A percentile compares a stretch with the other conserved stretches of the same genome.
phyloP scores from a whole-genome alignment of 768 basidiomycete genomes.

The Pholiota conissans region DNA sequence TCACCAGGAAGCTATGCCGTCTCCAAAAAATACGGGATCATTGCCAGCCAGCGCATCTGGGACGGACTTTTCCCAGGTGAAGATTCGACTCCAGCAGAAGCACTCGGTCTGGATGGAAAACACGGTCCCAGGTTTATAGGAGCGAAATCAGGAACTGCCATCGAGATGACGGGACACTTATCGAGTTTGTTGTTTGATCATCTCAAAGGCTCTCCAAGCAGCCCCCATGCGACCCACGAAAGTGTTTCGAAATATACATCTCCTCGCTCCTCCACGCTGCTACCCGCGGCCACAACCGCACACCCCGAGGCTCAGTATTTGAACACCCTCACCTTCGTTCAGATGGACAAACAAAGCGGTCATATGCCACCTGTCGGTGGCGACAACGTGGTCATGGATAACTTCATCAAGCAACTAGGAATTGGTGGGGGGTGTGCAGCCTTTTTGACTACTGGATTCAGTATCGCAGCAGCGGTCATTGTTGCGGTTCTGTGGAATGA shows the following conservation, averaged over 20 bases:
- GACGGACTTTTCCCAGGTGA: slow-evolving; percentile 7
- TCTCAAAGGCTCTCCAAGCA: background rate
- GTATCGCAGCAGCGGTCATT: background rate
- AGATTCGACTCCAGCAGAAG: background rate
- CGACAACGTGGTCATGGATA: background rate
- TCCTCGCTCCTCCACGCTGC: background rate
- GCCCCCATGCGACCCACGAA: background rate
- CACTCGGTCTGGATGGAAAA: slow-evolving; percentile 6
- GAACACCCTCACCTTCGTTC: background rate
- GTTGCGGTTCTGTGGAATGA: background rate
- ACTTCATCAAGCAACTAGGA: background rate
- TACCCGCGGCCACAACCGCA: background rate
- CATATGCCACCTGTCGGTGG: background rate
- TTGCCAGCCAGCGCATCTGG: slow-evolving; percentile 6
- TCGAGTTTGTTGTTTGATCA: slow-evolving; percentile 4
- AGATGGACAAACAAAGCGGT: background rate
- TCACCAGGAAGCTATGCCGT: slow-evolving; percentile 13
- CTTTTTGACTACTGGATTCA: background rate
- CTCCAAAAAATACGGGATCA: slow-evolving; percentile 12
- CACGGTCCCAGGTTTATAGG: slow-evolving; percentile 7
- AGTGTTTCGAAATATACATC: background rate
- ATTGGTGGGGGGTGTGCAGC: background rate
- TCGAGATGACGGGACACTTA: slow-evolving; percentile 4
- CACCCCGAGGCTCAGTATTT: background rate
- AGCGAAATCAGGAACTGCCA: slow-evolving; percentile 3